A percentile compares a stretch with the other conserved stretches of the same genome.
phyloP scores from a whole-genome alignment of 1,284 basidiomycete genomes.

The Cryptococcus depauperatus region DNA sequence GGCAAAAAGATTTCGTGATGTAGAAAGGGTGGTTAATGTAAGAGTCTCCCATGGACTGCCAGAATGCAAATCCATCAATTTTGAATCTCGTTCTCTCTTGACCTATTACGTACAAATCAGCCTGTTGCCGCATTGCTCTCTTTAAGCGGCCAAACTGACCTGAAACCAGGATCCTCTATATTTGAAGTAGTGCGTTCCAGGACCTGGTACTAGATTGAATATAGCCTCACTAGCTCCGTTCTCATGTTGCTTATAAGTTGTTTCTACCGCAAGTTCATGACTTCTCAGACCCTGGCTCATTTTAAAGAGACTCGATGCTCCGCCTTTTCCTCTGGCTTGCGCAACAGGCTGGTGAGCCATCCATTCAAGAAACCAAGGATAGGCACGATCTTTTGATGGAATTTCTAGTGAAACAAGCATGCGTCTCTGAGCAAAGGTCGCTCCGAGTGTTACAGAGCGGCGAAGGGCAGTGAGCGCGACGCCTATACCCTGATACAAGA shows the following conservation, averaged over 20 bases:
- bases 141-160: conserved; percentile 48
- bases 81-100: conserved; percentile 83
- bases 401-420: conserved; percentile 94
- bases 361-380: conserved; percentile 97
- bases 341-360: conserved; percentile 55
- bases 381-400: conserved; percentile 87
- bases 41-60: conserved; percentile 97
- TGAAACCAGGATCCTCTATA: conserved; percentile 84
- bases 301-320: conserved; percentile 8
- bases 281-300: conserved; percentile 54
- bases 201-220: conserved; percentile 91
- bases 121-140: not conserved
- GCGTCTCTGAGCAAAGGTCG: conserved; percentile 71
- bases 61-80: conserved; percentile 82
- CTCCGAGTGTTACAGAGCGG: conserved; percentile 60
- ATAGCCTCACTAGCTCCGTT: conserved; percentile 79
- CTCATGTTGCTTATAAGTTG: conserved; percentile 72
- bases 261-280: conserved; percentile 93
- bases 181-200: conserved; percentile 87
- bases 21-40: conserved; percentile 82
- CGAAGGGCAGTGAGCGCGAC: conserved; percentile 70
- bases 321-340: conserved; percentile 15
- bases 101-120: conserved; percentile 52
- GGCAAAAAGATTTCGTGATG: conserved; percentile 74
- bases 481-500: conserved; percentile 61